Conservation (phyloP, 2,329 filamentous ascomycete genomes). For the Venturiaceae sp. region DNA sequence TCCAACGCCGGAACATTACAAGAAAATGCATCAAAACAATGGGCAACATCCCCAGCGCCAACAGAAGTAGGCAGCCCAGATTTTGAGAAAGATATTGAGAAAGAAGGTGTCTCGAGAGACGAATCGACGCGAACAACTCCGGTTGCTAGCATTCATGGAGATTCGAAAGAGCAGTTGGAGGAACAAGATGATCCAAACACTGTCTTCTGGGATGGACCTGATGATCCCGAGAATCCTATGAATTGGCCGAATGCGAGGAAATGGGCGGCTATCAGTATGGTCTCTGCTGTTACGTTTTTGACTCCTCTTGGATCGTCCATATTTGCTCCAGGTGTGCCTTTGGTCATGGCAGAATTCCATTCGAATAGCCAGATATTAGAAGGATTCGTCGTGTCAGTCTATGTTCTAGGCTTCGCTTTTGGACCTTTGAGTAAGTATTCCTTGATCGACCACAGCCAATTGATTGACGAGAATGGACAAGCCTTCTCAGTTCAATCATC, state of each 20-base stretch:
- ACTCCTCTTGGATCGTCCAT: slow-evolving; percentile 26
- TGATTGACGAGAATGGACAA: background rate
- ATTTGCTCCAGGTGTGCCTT: slow-evolving; percentile 20
- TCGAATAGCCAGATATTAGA: slow-evolving; percentile 21
- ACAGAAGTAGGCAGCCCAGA: slow-evolving; percentile 12
- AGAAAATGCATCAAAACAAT: slow-evolving; percentile 7
- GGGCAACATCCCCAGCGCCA: slow-evolving; percentile 7
- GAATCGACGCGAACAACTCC: slow-evolving; percentile 13
- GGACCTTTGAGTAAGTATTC: slow-evolving; percentile 16
- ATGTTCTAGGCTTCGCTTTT: slow-evolving; percentile 27
- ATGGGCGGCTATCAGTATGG: slow-evolving; percentile 34
- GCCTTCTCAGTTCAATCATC: no score
- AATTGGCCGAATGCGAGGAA: slow-evolving; percentile 47
- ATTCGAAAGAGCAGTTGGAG: slow-evolving; percentile 10
- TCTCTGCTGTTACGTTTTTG: slow-evolving; percentile 38
- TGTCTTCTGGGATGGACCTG: slow-evolving; percentile 49
- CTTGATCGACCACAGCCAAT: slow-evolving; percentile 16
- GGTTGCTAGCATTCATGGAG: slow-evolving; percentile 7
- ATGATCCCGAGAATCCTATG: slow-evolving; percentile 48
- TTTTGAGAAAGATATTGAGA: slow-evolving; percentile 20
- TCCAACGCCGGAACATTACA: slow-evolving; percentile 18
- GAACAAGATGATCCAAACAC: slow-evolving; percentile 34
- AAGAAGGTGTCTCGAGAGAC: slow-evolving; percentile 10
- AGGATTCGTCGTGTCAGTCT: slow-evolving; percentile 27
- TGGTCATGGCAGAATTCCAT: slow-evolving; percentile 23